Conservation (phyloP, 2,329 filamentous ascomycete genomes). For the Claviceps capensis region DNA sequence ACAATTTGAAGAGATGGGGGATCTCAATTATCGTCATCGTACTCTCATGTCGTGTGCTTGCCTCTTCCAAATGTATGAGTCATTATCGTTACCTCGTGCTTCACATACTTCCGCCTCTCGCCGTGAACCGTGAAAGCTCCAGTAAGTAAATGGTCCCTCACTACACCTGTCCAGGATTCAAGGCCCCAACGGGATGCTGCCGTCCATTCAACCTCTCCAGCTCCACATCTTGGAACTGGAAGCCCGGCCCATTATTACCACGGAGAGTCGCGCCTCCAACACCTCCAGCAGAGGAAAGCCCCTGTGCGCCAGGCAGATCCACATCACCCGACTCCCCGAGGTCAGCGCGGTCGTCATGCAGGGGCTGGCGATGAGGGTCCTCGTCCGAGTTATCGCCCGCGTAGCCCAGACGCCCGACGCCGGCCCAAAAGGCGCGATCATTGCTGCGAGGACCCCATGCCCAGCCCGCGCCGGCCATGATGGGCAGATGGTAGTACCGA, state of each 20-base stretch:
- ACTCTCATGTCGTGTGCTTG: too few species aligned
- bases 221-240: conserved; percentile 20
- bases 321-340: conserved; percentile 15
- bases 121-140: too few species aligned
- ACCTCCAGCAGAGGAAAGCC: neutral
- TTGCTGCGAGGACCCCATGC: conserved; percentile 69
- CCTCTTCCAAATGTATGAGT: too few species aligned
- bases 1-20: too few species aligned
- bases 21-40: too few species aligned
- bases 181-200: neutral
- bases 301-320: conserved; percentile 5
- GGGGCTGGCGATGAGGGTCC: conserved; percentile 5
- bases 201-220: conserved; percentile 11
- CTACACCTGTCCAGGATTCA: neutral
- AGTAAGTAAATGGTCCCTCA: neutral
- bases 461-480: conserved; percentile 66
- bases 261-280: conserved; percentile 1
- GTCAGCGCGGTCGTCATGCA: conserved; percentile 11
- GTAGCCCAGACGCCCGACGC: conserved; percentile 48
- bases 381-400: conserved; percentile 27
- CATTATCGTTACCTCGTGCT: too few species aligned
- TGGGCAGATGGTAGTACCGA: conserved; percentile 73
- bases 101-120: too few species aligned
- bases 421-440: conserved; percentile 66
- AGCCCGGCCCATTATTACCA: neutral